Evolutionary conservation across 1,284 basidiomycete genomes (phyloP), one percentile per base, ranked within the genome.

Genomic region (Heterobasidion occidentale): DNA sequence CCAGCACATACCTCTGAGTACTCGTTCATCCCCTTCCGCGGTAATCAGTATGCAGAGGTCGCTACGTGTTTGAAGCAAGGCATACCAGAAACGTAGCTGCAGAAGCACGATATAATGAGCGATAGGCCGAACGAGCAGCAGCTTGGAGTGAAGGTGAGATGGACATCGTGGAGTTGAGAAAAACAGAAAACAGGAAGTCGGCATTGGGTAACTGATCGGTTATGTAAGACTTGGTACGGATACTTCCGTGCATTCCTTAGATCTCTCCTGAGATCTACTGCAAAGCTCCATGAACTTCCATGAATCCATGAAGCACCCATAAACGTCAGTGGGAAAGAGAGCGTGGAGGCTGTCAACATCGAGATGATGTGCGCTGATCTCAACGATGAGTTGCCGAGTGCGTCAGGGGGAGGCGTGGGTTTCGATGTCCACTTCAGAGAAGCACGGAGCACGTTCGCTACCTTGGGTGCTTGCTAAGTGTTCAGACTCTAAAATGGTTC

Each of bases 121-220:
- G 77, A 64, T 92, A 92, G 11, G 86, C 86, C 51, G 88, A 76
- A 51, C 88, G 81, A 38, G 84, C 86, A 15, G 80, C 76, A 20
- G 73, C 71, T 45, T 68, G 67, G 20, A 75, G 66, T 17, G 60
- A 46, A 33, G 60, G 58, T 1, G 67, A 61, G 42, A 68, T 56
- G 56, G 67, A 65, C 68, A 69, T 70, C 57, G 35, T 45, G 14
- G 52, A 8, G 9, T 33, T 47, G 33, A 5, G 7, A 46, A n/a
- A 34, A 9, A 44, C n/a, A 14, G 44, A 53, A 36, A n/a, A 33
- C 34, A 33, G 36, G 27, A 53, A 33, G 35, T 46, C 14, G 38
- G 17, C 14, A 35, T 46, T 42, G 17, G 34, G 2, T 46, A 19
- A 42, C 19, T 53, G 52, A 46, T 53, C 52, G 44, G 45, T 44